Evolutionary conservation across 2,329 filamentous ascomycete genomes (phyloP), one percentile per base, ranked within the genome.

Genomic region (Diatrype stigma): DNA sequence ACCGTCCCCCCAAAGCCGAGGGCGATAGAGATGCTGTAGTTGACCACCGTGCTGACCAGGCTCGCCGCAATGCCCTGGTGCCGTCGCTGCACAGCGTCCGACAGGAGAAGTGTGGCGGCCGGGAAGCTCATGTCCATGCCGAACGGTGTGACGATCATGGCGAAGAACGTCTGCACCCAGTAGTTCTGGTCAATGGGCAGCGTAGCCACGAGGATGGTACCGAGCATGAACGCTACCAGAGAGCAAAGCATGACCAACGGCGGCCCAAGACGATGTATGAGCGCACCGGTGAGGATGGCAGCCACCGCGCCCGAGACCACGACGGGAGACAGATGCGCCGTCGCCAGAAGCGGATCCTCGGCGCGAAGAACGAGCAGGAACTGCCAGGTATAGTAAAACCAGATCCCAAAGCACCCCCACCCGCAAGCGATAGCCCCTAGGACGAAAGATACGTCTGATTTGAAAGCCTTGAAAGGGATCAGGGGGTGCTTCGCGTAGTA

Each of bases 81-180:
- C 35, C 59, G 46, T 40, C 57, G 58, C 22, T 52, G 53, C 10
- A 67, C 56, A 6, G 64, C 65, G 51, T 79, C 73, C n/a, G 69
- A 74, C n/a, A 82, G 63, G 30, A 81, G 71, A 3, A 82, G 57
- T 1, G 75, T 80, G 0, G 71, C 75, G 0, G 77, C 73, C 1
- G 79, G 79, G 56, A 81, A 81, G 5, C 68, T 73, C 73, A 81
- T 79, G 55, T 83, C 79, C 76, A 80, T 79, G 1, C 77, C 76
- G 55, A 66, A 75, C 0, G 75, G 73, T 52, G 71, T 76, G 21
- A 81, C 59, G 12, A 80, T 12, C 8, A 72, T 64, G 7, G 67
- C 68, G 8, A 79, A 67, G 56, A 82, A 82, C 0, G 71, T 71
- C 56, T 79, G 72, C n/a, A 64, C 71, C 79, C 79, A 82, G 58